phyloP scores from a whole-genome alignment of 192 early-diverging fungal species.

The Mortierella claussenii region DNA sequence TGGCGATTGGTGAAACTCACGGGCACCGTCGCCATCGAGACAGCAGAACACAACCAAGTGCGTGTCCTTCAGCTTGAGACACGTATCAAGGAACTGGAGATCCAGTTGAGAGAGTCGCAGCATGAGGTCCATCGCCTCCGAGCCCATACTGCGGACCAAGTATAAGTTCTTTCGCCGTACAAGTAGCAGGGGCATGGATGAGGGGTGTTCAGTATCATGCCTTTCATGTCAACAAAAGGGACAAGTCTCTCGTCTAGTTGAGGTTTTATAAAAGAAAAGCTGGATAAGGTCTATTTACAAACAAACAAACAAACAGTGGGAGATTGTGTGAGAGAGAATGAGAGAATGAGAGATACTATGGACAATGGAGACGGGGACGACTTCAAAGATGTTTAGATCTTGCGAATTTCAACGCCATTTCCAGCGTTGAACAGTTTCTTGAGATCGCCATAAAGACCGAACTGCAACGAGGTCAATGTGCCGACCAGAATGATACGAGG shows the following conservation, averaged over 20 bases:
- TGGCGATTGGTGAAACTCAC: constrained; percentile 65
- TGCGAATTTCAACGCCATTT: constrained; percentile 48
- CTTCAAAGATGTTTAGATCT: background rate
- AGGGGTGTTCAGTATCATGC: too few species aligned
- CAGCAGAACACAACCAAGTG: constrained; percentile 32
- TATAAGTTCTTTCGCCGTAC: too few species aligned
- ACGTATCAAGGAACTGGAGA: constrained; percentile 19
- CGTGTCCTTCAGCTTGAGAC: background rate
- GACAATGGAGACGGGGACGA: too few species aligned
- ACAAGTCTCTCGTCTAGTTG: too few species aligned
- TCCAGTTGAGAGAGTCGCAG: constrained; percentile 24
- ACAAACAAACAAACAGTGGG: too few species aligned
- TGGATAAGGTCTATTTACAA: too few species aligned
- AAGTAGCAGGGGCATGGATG: too few species aligned
- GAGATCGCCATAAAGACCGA: constrained; percentile 70
- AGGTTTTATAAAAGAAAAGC: too few species aligned
- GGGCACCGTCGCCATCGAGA: constrained; percentile 58
- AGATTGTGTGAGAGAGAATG: too few species aligned
- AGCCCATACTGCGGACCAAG: constrained; percentile 25
- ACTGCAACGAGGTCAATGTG: constrained; percentile 68
- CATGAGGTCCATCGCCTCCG: constrained; percentile 38
- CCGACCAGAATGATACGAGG: constrained; percentile 72
- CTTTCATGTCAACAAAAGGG: background rate
- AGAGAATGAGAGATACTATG: too few species aligned
- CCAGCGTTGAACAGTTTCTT: constrained; percentile 65